These are phyloP conservation scores for Flaveria brownii DNA, from an alignment of 129 eudicot species.

Conservation along the genomic window DNA sequence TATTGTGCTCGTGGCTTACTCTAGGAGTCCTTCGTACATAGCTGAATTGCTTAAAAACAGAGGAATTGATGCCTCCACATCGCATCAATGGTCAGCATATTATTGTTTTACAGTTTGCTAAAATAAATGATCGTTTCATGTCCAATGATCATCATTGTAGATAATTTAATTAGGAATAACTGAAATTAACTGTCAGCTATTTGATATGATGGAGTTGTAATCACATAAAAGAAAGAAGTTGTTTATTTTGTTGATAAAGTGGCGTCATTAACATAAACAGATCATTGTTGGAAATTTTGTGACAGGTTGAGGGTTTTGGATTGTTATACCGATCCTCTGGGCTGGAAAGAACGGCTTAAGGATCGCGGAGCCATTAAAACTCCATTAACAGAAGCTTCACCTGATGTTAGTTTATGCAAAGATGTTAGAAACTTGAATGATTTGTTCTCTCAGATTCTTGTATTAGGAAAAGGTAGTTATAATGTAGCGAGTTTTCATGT, in stretches of 20 bases:
- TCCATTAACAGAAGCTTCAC: constrained; percentile 39
- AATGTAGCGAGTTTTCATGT: background rate
- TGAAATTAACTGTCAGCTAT: background rate
- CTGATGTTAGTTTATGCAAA: constrained; percentile 46
- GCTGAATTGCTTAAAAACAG: constrained; percentile 54
- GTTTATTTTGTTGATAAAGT: constrained; percentile 1
- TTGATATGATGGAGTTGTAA: no score
- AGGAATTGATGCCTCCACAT: constrained; percentile 45
- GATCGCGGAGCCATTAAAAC: constrained; percentile 53
- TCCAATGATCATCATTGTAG: background rate
- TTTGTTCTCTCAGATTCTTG: constrained; percentile 53
- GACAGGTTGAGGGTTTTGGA: constrained; percentile 83
- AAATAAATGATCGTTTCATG: background rate
- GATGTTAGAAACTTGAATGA: constrained; percentile 76
- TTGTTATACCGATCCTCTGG: constrained; percentile 93
- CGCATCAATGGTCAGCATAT: constrained; percentile 51
- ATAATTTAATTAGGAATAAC: background rate
- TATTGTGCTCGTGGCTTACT: constrained; percentile 64
- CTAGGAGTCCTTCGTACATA: constrained; percentile 65
- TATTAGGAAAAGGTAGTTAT: constrained; percentile 63
- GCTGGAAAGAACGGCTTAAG: constrained; percentile 77
- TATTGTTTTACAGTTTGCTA: background rate
- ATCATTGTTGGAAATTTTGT: constrained; percentile 6
- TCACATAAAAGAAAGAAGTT: background rate
- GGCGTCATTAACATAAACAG: background rate